Base-by-base conservation (phyloP, 768 basidiomycete species). In the Naganishia antarctica region DNA sequence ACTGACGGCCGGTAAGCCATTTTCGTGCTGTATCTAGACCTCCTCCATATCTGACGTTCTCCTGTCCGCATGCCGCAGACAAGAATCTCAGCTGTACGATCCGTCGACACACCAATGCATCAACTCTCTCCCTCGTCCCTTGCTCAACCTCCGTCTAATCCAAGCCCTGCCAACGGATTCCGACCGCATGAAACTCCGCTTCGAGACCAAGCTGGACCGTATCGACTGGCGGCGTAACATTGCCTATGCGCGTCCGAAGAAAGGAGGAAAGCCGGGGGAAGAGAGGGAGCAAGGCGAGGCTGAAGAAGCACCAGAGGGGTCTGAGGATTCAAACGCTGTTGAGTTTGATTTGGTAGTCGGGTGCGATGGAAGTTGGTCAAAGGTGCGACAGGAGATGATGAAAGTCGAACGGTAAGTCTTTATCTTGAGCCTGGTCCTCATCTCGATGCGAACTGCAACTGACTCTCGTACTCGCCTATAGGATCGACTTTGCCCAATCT, bases 351-450 rank as follows among this genome's bases (percentile, higher is more conserved):
- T 79, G 47, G 69, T 79, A 74, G 81, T 99, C 66, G 94, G 93
- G 60, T 88, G 90, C 70, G 94, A 99, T 79, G 94, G 94, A 37
- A 91, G 88, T 75, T 89, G 93, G 83, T 92, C 90, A 64, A 82
- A 90, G 70, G 86, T 96, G 66, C 83, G 94, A 75, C 83, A 86
- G 72, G 89, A 97, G 81, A 84, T 99, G 86, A 97, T 97, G 94
- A 84, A 89, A 69, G 89, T 90, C 64, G 84, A 89, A 70, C 85
- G 90, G 92, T 91, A 78, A n/a, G n/a, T n/a, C n/a, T n/a, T n/a
- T 62, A 74, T 69, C 23, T 3, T 26, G 37, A 16, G 37, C 23
- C 26, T 23, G 12, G 23, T 60, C 28, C 28, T 58, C 23, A 31
- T 31, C 45, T 43, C 43, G 12, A 21, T 21, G 21, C 28, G 23